Evolutionary conservation across 306 rosid species (phyloP).

Genomic region (Clitoria ternatea): DNA sequence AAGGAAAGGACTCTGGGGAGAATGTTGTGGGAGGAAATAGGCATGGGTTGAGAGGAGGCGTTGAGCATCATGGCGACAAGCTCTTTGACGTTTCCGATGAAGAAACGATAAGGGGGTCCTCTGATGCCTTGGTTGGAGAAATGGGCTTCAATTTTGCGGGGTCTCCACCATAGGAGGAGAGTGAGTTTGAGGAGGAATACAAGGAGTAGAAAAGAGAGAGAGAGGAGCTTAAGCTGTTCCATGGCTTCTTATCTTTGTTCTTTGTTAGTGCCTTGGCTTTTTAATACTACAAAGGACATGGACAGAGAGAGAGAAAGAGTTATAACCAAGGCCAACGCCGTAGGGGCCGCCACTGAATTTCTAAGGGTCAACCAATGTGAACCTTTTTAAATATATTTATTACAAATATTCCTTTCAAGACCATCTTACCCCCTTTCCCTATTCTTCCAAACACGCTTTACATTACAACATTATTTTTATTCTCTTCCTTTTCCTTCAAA

Average conservation of each 20-base stretch:
- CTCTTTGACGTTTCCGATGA: conserved; percentile 86
- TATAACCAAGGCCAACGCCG: conserved; percentile 80
- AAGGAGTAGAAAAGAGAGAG: conserved; percentile 20
- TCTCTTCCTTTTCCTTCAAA: too few relatives aligned
- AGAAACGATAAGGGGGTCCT: conserved; percentile 96
- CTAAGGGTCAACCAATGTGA: conserved; percentile 71
- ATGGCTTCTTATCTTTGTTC: conserved; percentile 47
- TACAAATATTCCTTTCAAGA: conserved; percentile 10
- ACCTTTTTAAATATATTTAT: not conserved
- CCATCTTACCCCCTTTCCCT: conserved; percentile 53
- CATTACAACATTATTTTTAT: too few relatives aligned
- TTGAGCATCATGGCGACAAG: conserved; percentile 76
- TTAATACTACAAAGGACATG: conserved; percentile 37
- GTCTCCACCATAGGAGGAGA: conserved; percentile 83
- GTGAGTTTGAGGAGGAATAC: conserved; percentile 38
- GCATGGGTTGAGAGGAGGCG: conserved; percentile 93
- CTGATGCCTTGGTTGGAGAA: conserved; percentile 79
- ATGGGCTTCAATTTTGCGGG: conserved; percentile 68
- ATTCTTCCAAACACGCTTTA: too few relatives aligned
- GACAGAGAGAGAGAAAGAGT: conserved; percentile 2
- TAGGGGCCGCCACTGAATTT: conserved; percentile 91
- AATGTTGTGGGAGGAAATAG: conserved; percentile 87
- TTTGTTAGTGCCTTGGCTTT: conserved; percentile 50
- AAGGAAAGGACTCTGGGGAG: conserved; percentile 94
- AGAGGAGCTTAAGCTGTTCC: conserved; percentile 42